Evolutionary conservation across 345 rosid genomes (phyloP).

Genomic region (Aurinia saxatilis): DNA sequence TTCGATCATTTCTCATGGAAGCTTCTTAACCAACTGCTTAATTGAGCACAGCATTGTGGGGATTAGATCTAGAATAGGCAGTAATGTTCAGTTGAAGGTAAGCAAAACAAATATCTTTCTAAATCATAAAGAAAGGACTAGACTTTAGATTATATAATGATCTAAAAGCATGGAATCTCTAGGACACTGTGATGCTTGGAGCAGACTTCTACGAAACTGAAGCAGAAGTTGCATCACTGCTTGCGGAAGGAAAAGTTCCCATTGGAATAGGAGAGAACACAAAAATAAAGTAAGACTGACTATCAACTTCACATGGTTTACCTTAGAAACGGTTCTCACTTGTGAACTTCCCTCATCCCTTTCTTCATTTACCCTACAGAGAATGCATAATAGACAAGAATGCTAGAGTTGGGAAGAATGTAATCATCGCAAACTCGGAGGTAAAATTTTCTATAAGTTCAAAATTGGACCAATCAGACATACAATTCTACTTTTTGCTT

Average conservation of each 20-base stretch:
- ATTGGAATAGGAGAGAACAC: constrained; percentile 85
- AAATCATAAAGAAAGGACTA: background rate
- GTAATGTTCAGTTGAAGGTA: constrained; percentile 79
- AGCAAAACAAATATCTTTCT: background rate
- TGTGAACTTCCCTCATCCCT: background rate
- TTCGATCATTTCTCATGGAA: constrained; percentile 88
- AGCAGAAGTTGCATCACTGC: constrained; percentile 47
- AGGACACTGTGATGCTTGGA: constrained; percentile 95
- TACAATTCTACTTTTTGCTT: background rate
- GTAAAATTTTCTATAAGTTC: constrained; percentile 23
- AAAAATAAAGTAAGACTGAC: constrained; percentile 47
- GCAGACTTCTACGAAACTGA: constrained; percentile 89
- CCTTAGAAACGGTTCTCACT: constrained; percentile 7
- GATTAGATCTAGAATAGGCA: constrained; percentile 76
- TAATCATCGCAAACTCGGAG: constrained; percentile 77
- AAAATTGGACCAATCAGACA: background rate
- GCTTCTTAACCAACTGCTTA: constrained; percentile 61
- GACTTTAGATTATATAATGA: background rate
- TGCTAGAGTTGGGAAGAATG: constrained; percentile 90
- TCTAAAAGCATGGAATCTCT: constrained; percentile 16
- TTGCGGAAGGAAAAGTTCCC: constrained; percentile 70
- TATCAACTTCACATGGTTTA: constrained; percentile 7
- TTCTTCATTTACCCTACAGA: constrained; percentile 32
- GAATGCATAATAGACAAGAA: constrained; percentile 95
- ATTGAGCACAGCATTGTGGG: constrained; percentile 89